Conservation (phyloP, 176 grass and related monocot species). For the Chrysopogon serrulatus region DNA sequence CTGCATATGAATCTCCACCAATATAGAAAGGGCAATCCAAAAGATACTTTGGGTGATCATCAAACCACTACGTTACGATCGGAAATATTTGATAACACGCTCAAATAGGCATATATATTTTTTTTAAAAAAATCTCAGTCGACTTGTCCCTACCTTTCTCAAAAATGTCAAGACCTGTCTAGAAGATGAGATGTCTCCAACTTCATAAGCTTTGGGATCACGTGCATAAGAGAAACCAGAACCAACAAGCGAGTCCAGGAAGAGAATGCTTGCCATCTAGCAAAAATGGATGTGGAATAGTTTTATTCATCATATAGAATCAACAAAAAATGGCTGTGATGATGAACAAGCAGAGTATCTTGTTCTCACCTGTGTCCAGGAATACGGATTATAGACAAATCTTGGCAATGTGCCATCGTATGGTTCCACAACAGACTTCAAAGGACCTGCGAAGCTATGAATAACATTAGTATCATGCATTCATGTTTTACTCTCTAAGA, state of each 20-base stretch:
- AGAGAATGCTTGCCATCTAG: slow-evolving; percentile 51
- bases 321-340: too few species aligned
- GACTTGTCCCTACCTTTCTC: too few species aligned
- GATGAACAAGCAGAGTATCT: too few species aligned
- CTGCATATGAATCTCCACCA: slow-evolving; percentile 58
- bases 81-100: too few species aligned
- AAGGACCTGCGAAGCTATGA: slow-evolving; percentile 33
- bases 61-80: slow-evolving; percentile 50
- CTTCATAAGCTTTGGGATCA: slow-evolving; percentile 33
- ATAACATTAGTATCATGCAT: too few species aligned
- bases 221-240: slow-evolving; percentile 54
- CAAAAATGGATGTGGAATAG: too few species aligned
- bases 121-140: too few species aligned
- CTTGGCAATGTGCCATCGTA: slow-evolving; percentile 35
- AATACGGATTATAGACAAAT: slow-evolving; percentile 20
- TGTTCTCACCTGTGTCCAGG: slow-evolving; percentile 51
- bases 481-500: too few species aligned
- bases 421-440: slow-evolving; percentile 10
- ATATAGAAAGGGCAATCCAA: slow-evolving; percentile 49
- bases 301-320: too few species aligned
- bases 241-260: slow-evolving; percentile 58
- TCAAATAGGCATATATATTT: too few species aligned
- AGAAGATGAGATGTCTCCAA: slow-evolving; percentile 36
- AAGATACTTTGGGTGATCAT: slow-evolving; percentile 36
- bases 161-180: slow-evolving; percentile 47